Evolutionary conservation across 192 early-diverging fungal species (phyloP).

Genomic region (Kickxella alabastrina): DNA sequence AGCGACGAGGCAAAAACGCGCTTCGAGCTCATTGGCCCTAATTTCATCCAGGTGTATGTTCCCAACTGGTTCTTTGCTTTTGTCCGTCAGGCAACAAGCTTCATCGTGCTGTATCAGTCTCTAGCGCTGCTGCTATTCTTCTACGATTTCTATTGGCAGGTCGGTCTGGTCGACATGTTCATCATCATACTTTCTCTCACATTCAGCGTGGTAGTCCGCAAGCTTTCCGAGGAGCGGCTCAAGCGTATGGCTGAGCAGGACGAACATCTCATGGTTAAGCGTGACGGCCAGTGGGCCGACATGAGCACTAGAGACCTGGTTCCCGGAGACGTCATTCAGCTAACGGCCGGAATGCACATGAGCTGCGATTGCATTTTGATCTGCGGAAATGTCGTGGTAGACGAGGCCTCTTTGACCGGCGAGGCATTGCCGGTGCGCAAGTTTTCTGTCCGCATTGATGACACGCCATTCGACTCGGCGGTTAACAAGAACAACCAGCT

Average conservation of each 20-base stretch:
- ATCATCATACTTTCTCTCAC: conserved; percentile 54
- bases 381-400: conserved; percentile 61
- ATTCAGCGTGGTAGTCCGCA: conserved; percentile 52
- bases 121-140: conserved; percentile 58
- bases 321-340: conserved; percentile 58
- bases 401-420: conserved; percentile 69
- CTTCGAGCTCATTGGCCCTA: conserved; percentile 58
- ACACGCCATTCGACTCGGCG: conserved; percentile 34
- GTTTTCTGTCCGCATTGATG: conserved; percentile 59
- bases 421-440: conserved; percentile 76
- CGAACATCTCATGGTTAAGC: conserved; percentile 41
- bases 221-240: conserved; percentile 49
- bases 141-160: conserved; percentile 54
- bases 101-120: conserved; percentile 55
- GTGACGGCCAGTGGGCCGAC: conserved; percentile 59
- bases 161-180: conserved; percentile 53
- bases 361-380: conserved; percentile 64
- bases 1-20: conserved; percentile 51
- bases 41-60: conserved; percentile 55
- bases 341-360: conserved; percentile 41
- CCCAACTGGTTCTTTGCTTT: conserved; percentile 47
- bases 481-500: conserved; percentile 59
- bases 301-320: conserved; percentile 54
- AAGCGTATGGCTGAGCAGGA: conserved; percentile 54
- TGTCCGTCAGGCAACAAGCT: conserved; percentile 53